A percentile compares a stretch with the other conserved stretches of the same genome.
Conservation (phyloP, 2,329 filamentous ascomycete genomes). For the Trichoderma lentiforme region DNA sequence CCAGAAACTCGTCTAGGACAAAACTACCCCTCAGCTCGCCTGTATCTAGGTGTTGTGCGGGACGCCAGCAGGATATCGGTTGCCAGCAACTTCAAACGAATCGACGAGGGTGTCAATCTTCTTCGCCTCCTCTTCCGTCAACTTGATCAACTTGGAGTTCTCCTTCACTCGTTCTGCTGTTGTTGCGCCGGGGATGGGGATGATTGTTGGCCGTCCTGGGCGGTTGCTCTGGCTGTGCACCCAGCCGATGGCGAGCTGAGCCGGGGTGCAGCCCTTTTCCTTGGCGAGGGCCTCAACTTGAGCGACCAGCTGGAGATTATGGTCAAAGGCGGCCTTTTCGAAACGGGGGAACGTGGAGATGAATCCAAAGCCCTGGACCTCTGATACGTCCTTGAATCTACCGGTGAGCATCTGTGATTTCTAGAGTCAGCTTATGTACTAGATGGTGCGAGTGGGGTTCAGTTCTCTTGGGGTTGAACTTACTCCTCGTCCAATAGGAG, state of each 20-base stretch:
- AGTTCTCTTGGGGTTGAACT: conserved; percentile 22
- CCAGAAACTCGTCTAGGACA: neutral
- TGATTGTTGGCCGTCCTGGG: conserved; percentile 54
- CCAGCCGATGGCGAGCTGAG: conserved; percentile 68
- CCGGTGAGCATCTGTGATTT: conserved; percentile 31
- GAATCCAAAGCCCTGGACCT: conserved; percentile 25
- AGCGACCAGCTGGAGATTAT: conserved; percentile 60
- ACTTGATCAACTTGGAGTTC: conserved; percentile 50
- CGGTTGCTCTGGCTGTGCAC: conserved; percentile 46
- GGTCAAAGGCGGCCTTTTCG: conserved; percentile 57
- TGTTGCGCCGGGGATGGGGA: conserved; percentile 66
- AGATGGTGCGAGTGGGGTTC: conserved; percentile 2
- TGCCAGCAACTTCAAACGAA: conserved; percentile 47
- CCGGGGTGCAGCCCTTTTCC: conserved; percentile 57
- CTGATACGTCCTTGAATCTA: conserved; percentile 25
- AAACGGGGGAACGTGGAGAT: conserved; percentile 52
- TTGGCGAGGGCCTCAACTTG: conserved; percentile 56
- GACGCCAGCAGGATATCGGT: conserved; percentile 43
- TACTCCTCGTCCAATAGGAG: conserved; percentile 27
- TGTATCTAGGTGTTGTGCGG: conserved; percentile 34
- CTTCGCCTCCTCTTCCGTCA: conserved; percentile 50
- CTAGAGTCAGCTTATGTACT: neutral
- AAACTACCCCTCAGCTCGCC: neutral
- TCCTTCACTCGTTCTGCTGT: conserved; percentile 56
- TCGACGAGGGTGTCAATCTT: conserved; percentile 48